Conservation (phyloP, 164 flowering plant species). For the Houttuynia cordata region DNA sequence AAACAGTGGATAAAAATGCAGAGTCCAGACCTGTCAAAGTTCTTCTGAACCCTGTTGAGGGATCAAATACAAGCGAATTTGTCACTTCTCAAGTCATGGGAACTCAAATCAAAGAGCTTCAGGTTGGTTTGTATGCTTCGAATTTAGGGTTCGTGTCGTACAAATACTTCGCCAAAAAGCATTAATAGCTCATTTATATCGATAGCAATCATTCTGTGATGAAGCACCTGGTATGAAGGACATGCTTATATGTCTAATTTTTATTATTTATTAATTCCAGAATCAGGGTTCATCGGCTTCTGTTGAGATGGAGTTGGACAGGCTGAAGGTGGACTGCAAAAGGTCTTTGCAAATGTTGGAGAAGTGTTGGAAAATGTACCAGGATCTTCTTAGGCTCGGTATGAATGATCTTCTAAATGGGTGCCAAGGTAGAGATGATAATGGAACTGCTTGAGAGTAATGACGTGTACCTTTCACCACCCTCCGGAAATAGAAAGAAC, state of each 20-base stretch:
- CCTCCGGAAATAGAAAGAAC: too few species aligned
- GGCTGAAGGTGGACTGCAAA: conserved; percentile 36
- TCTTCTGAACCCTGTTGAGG: conserved; percentile 9
- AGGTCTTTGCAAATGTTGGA: conserved; percentile 45
- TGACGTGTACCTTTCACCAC: too few species aligned
- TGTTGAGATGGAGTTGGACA: too few species aligned
- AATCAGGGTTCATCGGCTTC: too few species aligned
- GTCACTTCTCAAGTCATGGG: conserved; percentile 30
- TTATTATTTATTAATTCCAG: conserved; percentile 20
- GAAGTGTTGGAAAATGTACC: conserved; percentile 59
- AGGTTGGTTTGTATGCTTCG: conserved; percentile 26
- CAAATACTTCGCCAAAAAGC: background rate
- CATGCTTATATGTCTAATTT: too few species aligned
- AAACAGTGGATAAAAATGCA: conserved; percentile 27
- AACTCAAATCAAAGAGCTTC: conserved; percentile 49
- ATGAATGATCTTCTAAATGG: conserved; percentile 42
- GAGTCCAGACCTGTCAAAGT: conserved; percentile 18
- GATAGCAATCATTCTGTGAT: background rate
- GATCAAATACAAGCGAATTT: conserved; percentile 20
- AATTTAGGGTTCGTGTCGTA: background rate
- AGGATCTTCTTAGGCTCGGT: conserved; percentile 44
- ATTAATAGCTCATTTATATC: background rate
- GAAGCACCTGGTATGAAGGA: too few species aligned
- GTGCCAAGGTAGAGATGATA: conserved; percentile 2
- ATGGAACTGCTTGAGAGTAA: conserved; percentile 2